phyloP scores from a whole-genome alignment of 441 rosid genomes.

The Adansonia gregorii region DNA sequence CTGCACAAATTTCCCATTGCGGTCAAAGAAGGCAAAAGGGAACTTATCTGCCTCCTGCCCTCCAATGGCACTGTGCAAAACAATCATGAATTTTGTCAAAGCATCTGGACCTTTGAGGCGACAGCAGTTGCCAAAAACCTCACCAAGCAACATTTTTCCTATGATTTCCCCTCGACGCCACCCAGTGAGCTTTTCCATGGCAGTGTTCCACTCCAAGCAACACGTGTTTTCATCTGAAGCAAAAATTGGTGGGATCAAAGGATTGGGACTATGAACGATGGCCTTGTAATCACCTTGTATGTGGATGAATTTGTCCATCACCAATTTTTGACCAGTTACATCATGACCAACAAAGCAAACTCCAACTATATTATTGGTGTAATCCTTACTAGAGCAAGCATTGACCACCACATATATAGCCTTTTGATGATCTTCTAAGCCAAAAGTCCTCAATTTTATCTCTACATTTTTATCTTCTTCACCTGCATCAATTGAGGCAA shows the following conservation, averaged over 20 bases:
- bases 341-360: slow-evolving; percentile 95
- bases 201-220: slow-evolving; percentile 93
- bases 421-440: slow-evolving; percentile 54
- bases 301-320: slow-evolving; percentile 89
- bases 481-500: slow-evolving; percentile 54
- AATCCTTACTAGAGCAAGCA: slow-evolving; percentile 94
- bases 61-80: slow-evolving; percentile 77
- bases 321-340: slow-evolving; percentile 82
- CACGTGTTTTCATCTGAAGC: slow-evolving; percentile 86
- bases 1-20: slow-evolving; percentile 68
- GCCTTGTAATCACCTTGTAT: slow-evolving; percentile 96
- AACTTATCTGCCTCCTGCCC: slow-evolving; percentile 84
- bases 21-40: slow-evolving; percentile 76
- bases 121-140: slow-evolving; percentile 86
- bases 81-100: slow-evolving; percentile 84
- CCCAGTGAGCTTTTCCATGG: slow-evolving; percentile 93
- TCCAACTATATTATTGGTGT: slow-evolving; percentile 76
- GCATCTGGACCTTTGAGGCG: slow-evolving; percentile 89
- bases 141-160: slow-evolving; percentile 86
- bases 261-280: slow-evolving; percentile 89
- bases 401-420: slow-evolving; percentile 86
- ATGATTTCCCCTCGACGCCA: slow-evolving; percentile 67
- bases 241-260: slow-evolving; percentile 91
- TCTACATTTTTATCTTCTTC: slow-evolving; percentile 91
- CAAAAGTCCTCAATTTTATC: slow-evolving; percentile 80